Base-by-base conservation (phyloP, 2,329 filamentous ascomycete genomes). In the Ascochyta rabiei region DNA sequence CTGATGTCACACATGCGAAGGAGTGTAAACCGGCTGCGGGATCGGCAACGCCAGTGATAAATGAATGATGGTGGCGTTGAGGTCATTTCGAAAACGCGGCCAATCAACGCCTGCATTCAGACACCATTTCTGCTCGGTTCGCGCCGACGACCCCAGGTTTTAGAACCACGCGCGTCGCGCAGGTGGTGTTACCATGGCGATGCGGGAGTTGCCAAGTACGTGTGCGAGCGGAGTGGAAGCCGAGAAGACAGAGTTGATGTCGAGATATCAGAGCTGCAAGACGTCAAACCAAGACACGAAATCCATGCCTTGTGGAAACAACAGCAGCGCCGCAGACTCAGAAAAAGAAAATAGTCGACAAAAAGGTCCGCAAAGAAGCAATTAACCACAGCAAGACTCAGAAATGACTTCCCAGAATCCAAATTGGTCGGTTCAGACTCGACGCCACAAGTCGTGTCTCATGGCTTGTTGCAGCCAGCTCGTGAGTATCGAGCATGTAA, bases 1-100 rank as follows among this genome's bases (percentile, higher is more conserved):
- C 69, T 73, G 68, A 73, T 73, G 71, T 70, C 66, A 70, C 66
- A 66, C 57, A 67, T 53, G 61, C 57, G 56, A 56, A 52, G 52
- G 39, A 30, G 31, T 54, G 38, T 45, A 48, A 64, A 62, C 61
- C 59, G 58, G 64, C 57, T 64, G 56, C 39, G 43, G 54, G 48
- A 64, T 61, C 53, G 59, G 35, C 57, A 53, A 33, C 52, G 56
- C 56, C 56, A 61, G 48, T 46, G 37, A 41, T 34, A 57, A 54
- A 57, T 59, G 35, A 43, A 39, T 40, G 39, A 53, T 60, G 43
- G 55, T 59, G 59, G 59, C 59, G 53, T 56, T 44, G 35, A 52
- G 55, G 59, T 62, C 60, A 61, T 60, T 61, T 54, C 39, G 45
- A 51, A 28, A 37, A 47, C 35, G 28, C 45, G 26, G 41, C 65